phyloP scores from a whole-genome alignment of 163 green algal species.

The Scenedesmus sp. region DNA sequence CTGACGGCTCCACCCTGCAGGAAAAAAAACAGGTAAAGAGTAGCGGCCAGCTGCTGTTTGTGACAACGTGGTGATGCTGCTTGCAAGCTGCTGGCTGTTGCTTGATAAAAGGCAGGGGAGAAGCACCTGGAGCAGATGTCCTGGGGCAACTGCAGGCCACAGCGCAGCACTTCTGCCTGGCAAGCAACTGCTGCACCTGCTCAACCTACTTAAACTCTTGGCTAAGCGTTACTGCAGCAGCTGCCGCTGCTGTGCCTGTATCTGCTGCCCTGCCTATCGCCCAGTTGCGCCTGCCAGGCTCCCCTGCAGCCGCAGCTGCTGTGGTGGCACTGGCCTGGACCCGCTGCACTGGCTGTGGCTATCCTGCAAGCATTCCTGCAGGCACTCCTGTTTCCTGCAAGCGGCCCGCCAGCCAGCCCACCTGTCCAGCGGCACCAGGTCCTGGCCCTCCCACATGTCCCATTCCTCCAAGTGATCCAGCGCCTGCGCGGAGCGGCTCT shows the following conservation, averaged over 20 bases:
- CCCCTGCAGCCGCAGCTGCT: not conserved
- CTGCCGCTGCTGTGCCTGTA: not conserved
- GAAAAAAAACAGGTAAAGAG: not conserved
- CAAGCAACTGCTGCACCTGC: no score
- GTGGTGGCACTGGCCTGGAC: not conserved
- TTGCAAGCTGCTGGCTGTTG: no score
- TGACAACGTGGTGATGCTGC: not conserved
- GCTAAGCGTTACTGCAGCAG: not conserved
- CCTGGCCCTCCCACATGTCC: conserved; percentile 52
- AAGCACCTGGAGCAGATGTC: no score
- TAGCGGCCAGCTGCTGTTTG: no score
- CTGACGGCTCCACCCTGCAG: conserved; percentile 26
- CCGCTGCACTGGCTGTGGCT: not conserved
- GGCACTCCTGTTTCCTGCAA: not conserved
- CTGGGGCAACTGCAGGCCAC: no score
- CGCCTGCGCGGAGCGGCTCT: conserved; percentile 65
- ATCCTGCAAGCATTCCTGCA: conserved; percentile 6
- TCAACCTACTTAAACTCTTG: no score
- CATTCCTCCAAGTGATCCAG: conserved; percentile 59
- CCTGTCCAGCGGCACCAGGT: conserved; percentile 52
- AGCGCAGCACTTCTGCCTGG: no score
- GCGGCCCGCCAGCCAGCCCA: conserved; percentile 7
- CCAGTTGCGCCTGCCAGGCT: not conserved
- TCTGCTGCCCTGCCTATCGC: not conserved
- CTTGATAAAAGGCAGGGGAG: no score